Base-by-base conservation (phyloP, 2,329 filamentous ascomycete species). In the Ophiostoma ips region DNA sequence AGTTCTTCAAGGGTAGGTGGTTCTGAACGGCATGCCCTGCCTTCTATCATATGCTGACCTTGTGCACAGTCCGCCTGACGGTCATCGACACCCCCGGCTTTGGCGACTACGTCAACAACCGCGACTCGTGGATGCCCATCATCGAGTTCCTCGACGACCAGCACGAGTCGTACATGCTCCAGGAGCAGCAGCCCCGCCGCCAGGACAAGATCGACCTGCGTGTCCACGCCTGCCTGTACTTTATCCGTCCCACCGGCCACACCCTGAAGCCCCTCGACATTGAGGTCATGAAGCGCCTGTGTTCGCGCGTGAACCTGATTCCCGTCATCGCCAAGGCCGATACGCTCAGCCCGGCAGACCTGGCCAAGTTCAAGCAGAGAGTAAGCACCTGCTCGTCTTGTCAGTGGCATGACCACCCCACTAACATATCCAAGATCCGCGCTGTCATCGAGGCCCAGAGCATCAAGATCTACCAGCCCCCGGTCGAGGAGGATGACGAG, bases 91-190 rank as follows among this genome's bases (percentile, higher is more conserved):
- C 92, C 57, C 92, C 92, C 62, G 92, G 92, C 61, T 98, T 98
- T 65, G 92, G 92, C 69, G 92, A 98, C 79, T 98, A 98, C 66
- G 92, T 98, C 68, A 98, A 98, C 84, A 98, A 98, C 80, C 86
- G 90, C 65, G 92, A 98, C 71, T 96, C 92, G 56, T 98, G 92
- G 92, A 94, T 95, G 79, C 92, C 92, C 66, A 96, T 98, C 66
- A 96, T 98, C 70, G 92, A 98, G 71, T 98, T 98, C 76, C 78
- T 98, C 63, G 92, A 98, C 71, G 92, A 98, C 72, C 92, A 98
- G 78, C 94, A 98, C 69, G 92, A 98, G 77, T 98, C 92, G 35
- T 98, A 98, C 72, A 98, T 98, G 92, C 79, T 98, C 66, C 92
- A 98, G 76, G 92, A 98, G 80, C 92, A 98, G 72, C 92, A 98